These are phyloP conservation scores for Fusarium odoratissimum DNA, from an alignment of 2,329 filamentous ascomycete species.

Conservation along the genomic window DNA sequence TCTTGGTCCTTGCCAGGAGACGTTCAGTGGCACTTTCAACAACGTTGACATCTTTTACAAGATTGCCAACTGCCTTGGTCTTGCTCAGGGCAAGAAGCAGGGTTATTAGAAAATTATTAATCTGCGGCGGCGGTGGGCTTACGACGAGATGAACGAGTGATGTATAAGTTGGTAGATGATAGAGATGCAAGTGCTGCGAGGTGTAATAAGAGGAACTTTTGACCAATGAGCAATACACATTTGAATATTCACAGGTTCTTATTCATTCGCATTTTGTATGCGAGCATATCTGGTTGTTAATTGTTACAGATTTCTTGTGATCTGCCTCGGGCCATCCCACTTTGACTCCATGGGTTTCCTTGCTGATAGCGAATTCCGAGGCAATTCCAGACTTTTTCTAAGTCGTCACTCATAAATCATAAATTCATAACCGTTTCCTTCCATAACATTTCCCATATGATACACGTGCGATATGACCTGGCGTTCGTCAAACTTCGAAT, in stretches of 20 bases:
- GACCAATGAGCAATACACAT: not conserved
- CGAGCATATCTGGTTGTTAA: constrained; percentile 3
- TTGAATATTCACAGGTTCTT: not conserved
- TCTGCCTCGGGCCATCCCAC: not conserved
- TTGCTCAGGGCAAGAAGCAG: constrained; percentile 50
- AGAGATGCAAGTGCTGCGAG: constrained; percentile 34
- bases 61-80: constrained; percentile 75
- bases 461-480: not conserved
- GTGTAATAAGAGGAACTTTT: constrained; percentile 16
- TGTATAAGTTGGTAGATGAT: constrained; percentile 25
- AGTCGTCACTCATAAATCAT: constrained; percentile 6
- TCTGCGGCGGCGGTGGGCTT: constrained; percentile 20
- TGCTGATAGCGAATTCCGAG: constrained; percentile 7
- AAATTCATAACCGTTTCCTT: not conserved
- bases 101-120: constrained; percentile 36
- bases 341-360: not conserved
- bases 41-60: constrained; percentile 81
- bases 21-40: constrained; percentile 77
- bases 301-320: constrained; percentile 1
- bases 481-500: not conserved
- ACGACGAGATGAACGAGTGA: constrained; percentile 36
- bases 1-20: constrained; percentile 80
- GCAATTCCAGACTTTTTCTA: not conserved
- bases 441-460: not conserved
- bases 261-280: not conserved